Percentiles rank a stretch among this genome's conserved stretches.
Evolutionary conservation across 176 grass and related monocot species (phyloP).

Genomic region (Neostapfia colusana): DNA sequence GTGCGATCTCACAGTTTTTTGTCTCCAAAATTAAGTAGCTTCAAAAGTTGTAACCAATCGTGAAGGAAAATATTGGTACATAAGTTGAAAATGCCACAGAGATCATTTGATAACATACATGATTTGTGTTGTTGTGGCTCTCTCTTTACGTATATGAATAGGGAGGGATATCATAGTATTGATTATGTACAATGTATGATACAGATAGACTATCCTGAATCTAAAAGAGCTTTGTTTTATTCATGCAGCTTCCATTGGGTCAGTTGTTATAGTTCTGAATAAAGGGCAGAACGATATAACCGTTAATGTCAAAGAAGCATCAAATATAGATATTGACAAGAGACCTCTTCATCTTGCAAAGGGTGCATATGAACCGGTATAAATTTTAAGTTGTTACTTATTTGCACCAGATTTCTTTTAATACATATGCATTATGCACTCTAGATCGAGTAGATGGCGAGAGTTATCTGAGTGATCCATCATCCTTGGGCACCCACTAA

Average conservation of each 20-base stretch:
- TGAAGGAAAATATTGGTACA: constrained; percentile 9
- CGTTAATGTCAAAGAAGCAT: constrained; percentile 39
- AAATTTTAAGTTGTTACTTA: constrained; percentile 18
- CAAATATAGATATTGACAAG: constrained; percentile 30
- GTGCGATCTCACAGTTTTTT: neutral
- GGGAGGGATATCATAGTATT: neutral
- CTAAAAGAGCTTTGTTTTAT: constrained; percentile 23
- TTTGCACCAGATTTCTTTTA: constrained; percentile 7
- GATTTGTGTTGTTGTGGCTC: neutral
- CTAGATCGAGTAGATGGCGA: neutral
- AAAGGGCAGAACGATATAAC: constrained; percentile 42
- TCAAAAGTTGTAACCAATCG: neutral
- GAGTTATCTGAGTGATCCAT: neutral
- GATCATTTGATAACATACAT: neutral
- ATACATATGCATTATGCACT: neutral
- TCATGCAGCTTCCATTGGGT: constrained; percentile 48
- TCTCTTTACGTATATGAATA: constrained; percentile 11
- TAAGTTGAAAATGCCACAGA: neutral
- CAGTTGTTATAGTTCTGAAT: constrained; percentile 57
- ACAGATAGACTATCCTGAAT: neutral
- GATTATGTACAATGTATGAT: neutral
- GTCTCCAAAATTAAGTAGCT: neutral
- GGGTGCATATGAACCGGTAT: constrained; percentile 46
- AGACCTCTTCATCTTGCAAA: constrained; percentile 29
- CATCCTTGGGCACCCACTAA: neutral